Percentiles rank a stretch among this genome's conserved stretches.
Conservation (phyloP, 768 basidiomycete genomes). For the Porphyrellus cyaneotinctus region DNA sequence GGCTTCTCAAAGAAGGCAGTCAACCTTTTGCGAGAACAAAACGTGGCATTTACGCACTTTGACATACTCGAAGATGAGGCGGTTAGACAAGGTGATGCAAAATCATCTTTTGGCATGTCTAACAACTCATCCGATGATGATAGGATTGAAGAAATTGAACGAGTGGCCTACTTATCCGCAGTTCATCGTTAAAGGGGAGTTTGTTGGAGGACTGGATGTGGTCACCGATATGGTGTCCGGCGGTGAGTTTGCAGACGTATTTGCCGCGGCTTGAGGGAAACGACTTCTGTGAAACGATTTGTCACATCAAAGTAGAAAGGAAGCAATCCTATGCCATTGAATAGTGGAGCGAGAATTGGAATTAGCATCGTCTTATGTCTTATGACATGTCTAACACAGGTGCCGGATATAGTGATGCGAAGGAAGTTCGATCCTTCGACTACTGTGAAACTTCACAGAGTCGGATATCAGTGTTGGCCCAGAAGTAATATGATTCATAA, state of each 20-base stretch:
- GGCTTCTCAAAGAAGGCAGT: conserved; percentile 82
- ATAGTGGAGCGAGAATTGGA: conserved; percentile 1
- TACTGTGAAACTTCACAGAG: not conserved
- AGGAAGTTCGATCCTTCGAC: not conserved
- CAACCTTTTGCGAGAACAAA: conserved; percentile 57
- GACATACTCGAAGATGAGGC: conserved; percentile 81
- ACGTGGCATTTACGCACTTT: conserved; percentile 67
- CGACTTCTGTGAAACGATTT: not conserved
- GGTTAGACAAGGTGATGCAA: conserved; percentile 66
- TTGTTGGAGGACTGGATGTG: conserved; percentile 94
- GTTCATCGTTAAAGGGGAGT: conserved; percentile 82
- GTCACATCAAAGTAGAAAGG: too few relatives aligned
- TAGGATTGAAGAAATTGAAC: conserved; percentile 72
- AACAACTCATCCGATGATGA: conserved; percentile 3
- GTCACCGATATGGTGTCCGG: conserved; percentile 81
- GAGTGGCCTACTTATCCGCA: conserved; percentile 92
- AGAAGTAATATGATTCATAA: not conserved
- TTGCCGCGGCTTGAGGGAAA: conserved; percentile 4
- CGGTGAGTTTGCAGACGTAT: conserved; percentile 65
- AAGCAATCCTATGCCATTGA: not conserved
- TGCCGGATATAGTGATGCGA: not conserved
- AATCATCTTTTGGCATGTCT: not conserved
- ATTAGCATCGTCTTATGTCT: not conserved
- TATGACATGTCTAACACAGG: conserved; percentile 11
- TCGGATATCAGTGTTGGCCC: not conserved